A percentile compares a stretch with the other conserved stretches of the same genome.
phyloP scores from a whole-genome alignment of 2,329 filamentous ascomycete genomes.

The Cladosporium sp. region DNA sequence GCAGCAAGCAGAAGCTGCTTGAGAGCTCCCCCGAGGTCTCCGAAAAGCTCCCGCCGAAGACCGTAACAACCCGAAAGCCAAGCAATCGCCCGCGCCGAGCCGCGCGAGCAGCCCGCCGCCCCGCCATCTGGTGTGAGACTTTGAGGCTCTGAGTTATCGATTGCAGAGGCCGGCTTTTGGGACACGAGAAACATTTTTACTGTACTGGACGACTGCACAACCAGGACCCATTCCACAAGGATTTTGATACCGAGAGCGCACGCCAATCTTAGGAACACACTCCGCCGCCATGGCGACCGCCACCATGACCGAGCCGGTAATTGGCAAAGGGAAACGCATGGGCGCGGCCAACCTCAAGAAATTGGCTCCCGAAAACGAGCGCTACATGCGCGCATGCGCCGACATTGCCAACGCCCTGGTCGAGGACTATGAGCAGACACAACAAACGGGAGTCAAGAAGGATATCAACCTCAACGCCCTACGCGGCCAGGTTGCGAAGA shows the following conservation, averaged over 20 bases:
- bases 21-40: no score
- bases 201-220: background rate
- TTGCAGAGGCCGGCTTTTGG: background rate
- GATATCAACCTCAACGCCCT: slow-evolving; percentile 91
- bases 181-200: background rate
- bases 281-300: slow-evolving; percentile 44
- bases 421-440: slow-evolving; percentile 81
- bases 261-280: no score
- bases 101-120: no score
- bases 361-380: slow-evolving; percentile 85
- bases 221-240: no score
- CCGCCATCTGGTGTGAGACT: no score
- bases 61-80: no score
- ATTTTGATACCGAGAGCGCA: no score
- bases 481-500: slow-evolving; percentile 81
- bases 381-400: slow-evolving; percentile 87
- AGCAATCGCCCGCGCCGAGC: no score
- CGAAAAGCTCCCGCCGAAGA: no score
- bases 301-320: slow-evolving; percentile 52
- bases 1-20: background rate
- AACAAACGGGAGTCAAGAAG: slow-evolving; percentile 65
- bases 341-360: slow-evolving; percentile 44
- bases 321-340: slow-evolving; percentile 53
- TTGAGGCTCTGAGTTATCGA: no score
- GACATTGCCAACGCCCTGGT: slow-evolving; percentile 92